Conservation (phyloP, 2,329 filamentous ascomycete genomes). For the Epichloe scottii region DNA sequence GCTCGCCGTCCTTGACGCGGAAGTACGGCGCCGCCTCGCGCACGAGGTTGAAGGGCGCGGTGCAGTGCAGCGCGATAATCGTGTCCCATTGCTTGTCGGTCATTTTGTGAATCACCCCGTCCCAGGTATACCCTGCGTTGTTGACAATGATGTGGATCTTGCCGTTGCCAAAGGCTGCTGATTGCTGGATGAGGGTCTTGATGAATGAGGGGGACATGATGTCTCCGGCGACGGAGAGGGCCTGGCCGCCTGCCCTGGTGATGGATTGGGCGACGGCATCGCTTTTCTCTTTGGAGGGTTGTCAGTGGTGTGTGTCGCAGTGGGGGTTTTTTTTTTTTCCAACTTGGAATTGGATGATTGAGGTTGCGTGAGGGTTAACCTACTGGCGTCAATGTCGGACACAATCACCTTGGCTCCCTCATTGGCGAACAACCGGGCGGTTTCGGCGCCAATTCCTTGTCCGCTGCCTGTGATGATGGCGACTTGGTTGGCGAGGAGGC, state of each 20-base stretch:
- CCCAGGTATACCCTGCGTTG: constrained; percentile 88
- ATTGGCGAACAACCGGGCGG: constrained; percentile 70
- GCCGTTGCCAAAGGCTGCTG: constrained; percentile 69
- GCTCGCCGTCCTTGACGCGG: constrained; percentile 70
- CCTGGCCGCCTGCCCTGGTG: constrained; percentile 51
- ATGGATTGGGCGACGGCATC: constrained; percentile 56
- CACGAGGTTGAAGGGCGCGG: constrained; percentile 74
- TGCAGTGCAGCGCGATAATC: constrained; percentile 72
- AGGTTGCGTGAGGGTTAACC: constrained; percentile 11
- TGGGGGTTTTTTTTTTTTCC: neutral
- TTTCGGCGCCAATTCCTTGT: constrained; percentile 80
- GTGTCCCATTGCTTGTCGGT: constrained; percentile 86
- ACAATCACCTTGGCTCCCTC: constrained; percentile 79
- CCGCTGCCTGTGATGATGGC: constrained; percentile 82
- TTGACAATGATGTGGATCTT: constrained; percentile 90
- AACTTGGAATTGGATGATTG: no score
- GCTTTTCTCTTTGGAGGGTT: constrained; percentile 37
- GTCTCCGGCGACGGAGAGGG: constrained; percentile 65
- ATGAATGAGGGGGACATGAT: constrained; percentile 62
- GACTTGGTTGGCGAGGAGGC: constrained; percentile 65
- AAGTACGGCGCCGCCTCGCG: constrained; percentile 76
- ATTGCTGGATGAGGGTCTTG: constrained; percentile 55
- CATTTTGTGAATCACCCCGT: constrained; percentile 87
- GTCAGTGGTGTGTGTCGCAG: no score
- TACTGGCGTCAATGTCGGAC: constrained; percentile 68